Base-by-base conservation (phyloP, 495 filamentous ascomycete species). In the Neurospora sp. region DNA sequence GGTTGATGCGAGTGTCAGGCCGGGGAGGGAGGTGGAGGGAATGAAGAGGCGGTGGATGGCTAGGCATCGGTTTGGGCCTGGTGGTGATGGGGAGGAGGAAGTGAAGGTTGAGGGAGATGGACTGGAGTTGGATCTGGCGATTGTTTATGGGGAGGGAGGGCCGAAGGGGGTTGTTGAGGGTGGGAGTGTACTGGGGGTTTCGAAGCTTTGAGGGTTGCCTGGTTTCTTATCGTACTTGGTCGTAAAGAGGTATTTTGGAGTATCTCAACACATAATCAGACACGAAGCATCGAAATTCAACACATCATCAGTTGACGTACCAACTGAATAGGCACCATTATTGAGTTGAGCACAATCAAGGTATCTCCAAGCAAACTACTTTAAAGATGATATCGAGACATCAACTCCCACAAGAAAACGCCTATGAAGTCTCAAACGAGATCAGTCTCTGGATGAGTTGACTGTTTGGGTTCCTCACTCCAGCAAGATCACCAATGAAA, bases 31-130 rank as follows among this genome's bases (percentile, higher is more conserved):
- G 70, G 72, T 77, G 11, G 73, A 79, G 43, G 77, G 75, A 17
- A 79, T 82, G 77, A 79, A 77, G 39, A 39, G 45, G 37, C 45
- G 81, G n/a, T 83, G 71, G 71, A 24, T 83, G 74, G 73, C 37
- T 5, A 78, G 77, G 40, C 79, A 73, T 71, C 69, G 77, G 24
- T 79, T 82, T 71, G 72, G 77, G 17, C 78, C n/a, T 45, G 71
- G 40, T 19, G 34, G 11, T 17, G 34, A 40, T 39, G 62, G 17
- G 0, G 40, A 24, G 9, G 54, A n/a, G 43, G 19, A 15, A 15
- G 34, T 28, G 11, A 66, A 66, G 54, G 28, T 66, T 3, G 28
- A 66, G 28, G 28, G 38, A 11, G 24, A 71, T 24, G 73, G 54
- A 31, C 24, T 78, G 69, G 69, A 71, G 24, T 31, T 79, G 62